phyloP scores from a whole-genome alignment of 2,329 filamentous ascomycete genomes.

The Pseudocercospora musae region DNA sequence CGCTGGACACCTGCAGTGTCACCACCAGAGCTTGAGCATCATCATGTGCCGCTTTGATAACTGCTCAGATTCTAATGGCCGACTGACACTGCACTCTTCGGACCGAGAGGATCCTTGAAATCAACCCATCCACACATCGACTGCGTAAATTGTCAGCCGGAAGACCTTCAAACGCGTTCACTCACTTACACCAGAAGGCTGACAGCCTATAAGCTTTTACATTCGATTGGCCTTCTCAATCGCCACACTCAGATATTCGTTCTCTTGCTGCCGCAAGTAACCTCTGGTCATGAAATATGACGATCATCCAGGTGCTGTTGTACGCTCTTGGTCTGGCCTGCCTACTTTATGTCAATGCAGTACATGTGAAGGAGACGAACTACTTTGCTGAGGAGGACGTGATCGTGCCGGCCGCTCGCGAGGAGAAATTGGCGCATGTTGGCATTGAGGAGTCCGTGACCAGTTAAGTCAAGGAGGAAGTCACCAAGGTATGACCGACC shows the following conservation, averaged over 20 bases:
- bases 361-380: neutral
- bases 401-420: neutral
- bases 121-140: constrained; percentile 5
- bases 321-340: neutral
- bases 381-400: neutral
- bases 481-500: neutral
- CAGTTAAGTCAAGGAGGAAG: neutral
- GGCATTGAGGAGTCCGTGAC: neutral
- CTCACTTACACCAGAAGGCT: constrained; percentile 3
- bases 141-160: neutral
- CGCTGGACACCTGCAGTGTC: neutral
- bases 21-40: neutral
- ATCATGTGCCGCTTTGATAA: neutral
- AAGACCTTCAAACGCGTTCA: neutral
- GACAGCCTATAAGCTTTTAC: constrained; percentile 4
- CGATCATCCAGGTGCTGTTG: neutral
- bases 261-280: constrained; percentile 1
- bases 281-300: constrained; percentile 4
- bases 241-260: neutral
- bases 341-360: neutral
- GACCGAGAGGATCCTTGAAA: constrained; percentile 4
- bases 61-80: constrained; percentile 1
- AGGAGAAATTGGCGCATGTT: neutral
- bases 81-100: neutral
- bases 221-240: neutral